Evolutionary conservation across 805 yeast species (phyloP), one percentile per base, ranked within the genome.

Genomic region (Yamadazyma ubonensis): DNA sequence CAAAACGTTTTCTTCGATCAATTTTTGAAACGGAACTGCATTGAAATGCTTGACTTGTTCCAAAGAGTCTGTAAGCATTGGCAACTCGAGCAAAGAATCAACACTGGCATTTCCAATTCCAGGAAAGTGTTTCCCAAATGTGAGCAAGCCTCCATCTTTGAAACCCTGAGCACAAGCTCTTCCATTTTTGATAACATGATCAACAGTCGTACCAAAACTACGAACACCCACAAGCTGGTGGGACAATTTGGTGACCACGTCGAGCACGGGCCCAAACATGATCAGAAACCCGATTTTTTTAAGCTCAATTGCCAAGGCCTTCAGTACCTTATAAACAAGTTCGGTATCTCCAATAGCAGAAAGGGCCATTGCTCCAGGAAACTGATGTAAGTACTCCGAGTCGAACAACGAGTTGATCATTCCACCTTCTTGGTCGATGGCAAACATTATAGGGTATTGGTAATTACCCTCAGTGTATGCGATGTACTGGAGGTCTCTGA

Each of bases 331-430:
- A 44, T 71, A 72, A 6, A 76, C 79, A 44, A 78, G 53, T 4
- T 70, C 70, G 9, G 61, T 51, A 39, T 75, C 71, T 8, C 74
- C 74, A 0, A 81, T 68, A 15, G 83, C 82, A 2, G 77, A 75
- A 16, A 79, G 55, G 3, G 80, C 83, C 84, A 79, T 79, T 19
- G 81, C 81, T 4, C 83, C 78, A 1, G 85, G 85, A 49, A 74
- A 78, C 53, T 78, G 83, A 7, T 79, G 71, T 15, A 79, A 54
- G 42, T 58, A 61, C 7, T 67, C 67, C 7, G 71, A 67, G 52
- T 79, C 84, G 51, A 73, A 75, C 33, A 79, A 59, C 21, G 78
- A 70, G 55, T 78, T 78, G 57, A 79, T 65, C 79, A 77, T 75
- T 1, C 84, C 84, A 6, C 81, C 78, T 51, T 79, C 85, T 53